phyloP scores from a whole-genome alignment of 2,329 filamentous ascomycete genomes.

The Cladosporium oxysporum region DNA sequence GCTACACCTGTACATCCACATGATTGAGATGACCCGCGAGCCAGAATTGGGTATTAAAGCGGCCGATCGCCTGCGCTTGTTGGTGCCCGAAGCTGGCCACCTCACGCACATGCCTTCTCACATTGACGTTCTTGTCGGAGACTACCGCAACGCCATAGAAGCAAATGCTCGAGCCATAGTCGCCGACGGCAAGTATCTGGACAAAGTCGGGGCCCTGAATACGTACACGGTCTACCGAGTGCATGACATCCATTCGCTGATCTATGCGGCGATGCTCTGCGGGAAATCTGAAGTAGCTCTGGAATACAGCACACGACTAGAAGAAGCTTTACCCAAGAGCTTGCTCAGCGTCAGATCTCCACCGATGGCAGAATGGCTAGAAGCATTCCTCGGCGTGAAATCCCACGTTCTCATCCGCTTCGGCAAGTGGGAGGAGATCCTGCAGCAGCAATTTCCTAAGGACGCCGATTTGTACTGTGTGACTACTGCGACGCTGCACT shows the following conservation, averaged over 20 bases:
- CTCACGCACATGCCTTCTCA: conserved; percentile 77
- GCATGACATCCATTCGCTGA: conserved; percentile 73
- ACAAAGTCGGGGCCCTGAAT: conserved; percentile 60
- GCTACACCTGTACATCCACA: conserved; percentile 74
- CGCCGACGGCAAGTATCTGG: conserved; percentile 68
- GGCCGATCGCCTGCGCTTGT: conserved; percentile 62
- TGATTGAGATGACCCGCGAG: conserved; percentile 72
- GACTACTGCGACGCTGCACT: conserved; percentile 68
- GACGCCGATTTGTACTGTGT: conserved; percentile 66
- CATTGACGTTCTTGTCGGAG: conserved; percentile 71
- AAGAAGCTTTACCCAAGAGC: conserved; percentile 62
- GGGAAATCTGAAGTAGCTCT: conserved; percentile 65
- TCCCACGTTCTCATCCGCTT: conserved; percentile 73
- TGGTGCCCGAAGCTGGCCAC: conserved; percentile 71
- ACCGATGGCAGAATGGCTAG: conserved; percentile 78
- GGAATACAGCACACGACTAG: conserved; percentile 60
- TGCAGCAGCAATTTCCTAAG: conserved; percentile 56
- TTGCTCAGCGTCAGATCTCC: conserved; percentile 65
- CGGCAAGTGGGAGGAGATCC: conserved; percentile 68
- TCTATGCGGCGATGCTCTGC: conserved; percentile 78
- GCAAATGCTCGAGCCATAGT: conserved; percentile 67
- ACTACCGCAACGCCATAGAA: conserved; percentile 66
- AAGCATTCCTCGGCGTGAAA: conserved; percentile 67
- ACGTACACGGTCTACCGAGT: conserved; percentile 77
- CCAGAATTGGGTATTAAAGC: conserved; percentile 64